Percentiles rank a stretch among this genome's conserved stretches.
These are phyloP conservation scores for Penicillium manginii DNA, from an alignment of 495 filamentous ascomycete species.

Conservation along the genomic window DNA sequence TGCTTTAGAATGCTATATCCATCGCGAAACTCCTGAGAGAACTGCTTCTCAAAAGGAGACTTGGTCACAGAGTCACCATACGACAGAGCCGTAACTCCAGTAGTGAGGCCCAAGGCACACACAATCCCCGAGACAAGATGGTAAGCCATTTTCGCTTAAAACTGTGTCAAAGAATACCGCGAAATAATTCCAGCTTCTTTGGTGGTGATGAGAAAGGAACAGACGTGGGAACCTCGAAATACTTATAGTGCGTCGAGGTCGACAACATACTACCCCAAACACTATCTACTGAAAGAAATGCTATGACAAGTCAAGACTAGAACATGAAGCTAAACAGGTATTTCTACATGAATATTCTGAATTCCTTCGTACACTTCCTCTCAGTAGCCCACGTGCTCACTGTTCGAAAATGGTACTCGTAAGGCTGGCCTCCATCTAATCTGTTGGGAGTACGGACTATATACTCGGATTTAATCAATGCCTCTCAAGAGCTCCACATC, in stretches of 20 bases:
- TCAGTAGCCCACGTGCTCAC: background rate
- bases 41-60: constrained; percentile 9
- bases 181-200: too few species aligned
- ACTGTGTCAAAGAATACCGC: constrained; percentile 25
- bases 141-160: too few species aligned
- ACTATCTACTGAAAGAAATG: background rate
- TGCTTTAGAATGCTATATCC: constrained; percentile 24
- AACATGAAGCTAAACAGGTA: background rate
- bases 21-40: constrained; percentile 23
- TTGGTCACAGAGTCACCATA: constrained; percentile 2
- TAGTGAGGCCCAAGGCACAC: constrained; percentile 2
- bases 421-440: background rate
- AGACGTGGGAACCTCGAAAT: too few species aligned
- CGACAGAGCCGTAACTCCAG: constrained; percentile 5
- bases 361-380: background rate
- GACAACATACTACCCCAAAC: background rate
- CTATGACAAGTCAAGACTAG: background rate
- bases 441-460: too few species aligned
- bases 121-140: background rate
- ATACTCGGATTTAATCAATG: background rate
- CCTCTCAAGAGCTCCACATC: background rate
- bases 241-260: too few species aligned
- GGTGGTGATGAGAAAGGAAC: too few species aligned
- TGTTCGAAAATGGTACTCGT: background rate
- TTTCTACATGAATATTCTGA: background rate